These are phyloP conservation scores for Paecilomyces niveus DNA, from an alignment of 2,329 filamentous ascomycete genomes.

Conservation along the genomic window DNA sequence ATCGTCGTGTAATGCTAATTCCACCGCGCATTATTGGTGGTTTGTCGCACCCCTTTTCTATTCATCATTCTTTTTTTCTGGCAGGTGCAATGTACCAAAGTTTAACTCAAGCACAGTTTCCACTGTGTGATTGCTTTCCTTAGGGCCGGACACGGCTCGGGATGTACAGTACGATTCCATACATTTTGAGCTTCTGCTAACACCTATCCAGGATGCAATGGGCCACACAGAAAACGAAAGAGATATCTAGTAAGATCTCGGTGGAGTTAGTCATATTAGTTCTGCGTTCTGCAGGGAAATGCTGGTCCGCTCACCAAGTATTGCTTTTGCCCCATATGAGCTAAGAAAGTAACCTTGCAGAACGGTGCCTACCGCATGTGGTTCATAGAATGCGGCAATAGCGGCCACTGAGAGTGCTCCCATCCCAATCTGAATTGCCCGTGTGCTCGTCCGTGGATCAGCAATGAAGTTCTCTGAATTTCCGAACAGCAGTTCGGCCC, in stretches of 20 bases:
- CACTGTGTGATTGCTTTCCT: background rate
- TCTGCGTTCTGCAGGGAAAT: background rate
- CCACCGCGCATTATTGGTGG: background rate
- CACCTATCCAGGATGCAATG: background rate
- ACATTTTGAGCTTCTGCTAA: background rate
- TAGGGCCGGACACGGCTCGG: background rate
- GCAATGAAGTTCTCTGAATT: background rate
- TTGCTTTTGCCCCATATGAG: background rate
- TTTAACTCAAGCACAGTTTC: background rate
- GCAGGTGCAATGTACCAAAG: background rate
- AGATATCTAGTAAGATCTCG: background rate
- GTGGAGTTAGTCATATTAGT: background rate
- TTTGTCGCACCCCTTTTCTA: background rate
- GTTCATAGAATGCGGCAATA: background rate
- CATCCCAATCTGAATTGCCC: background rate
- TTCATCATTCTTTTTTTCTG: background rate
- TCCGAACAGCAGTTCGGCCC: background rate
- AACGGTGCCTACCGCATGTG: too few species aligned
- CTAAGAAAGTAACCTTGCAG: background rate
- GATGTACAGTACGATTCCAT: background rate
- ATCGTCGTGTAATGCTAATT: background rate
- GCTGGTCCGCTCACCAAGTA: background rate
- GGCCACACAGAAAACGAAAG: background rate
- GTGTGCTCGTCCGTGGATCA: background rate
- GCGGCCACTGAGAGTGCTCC: background rate